These are phyloP conservation scores for Cichorium intybus DNA, from an alignment of 140 eudicot genomes.

Conservation along the genomic window DNA sequence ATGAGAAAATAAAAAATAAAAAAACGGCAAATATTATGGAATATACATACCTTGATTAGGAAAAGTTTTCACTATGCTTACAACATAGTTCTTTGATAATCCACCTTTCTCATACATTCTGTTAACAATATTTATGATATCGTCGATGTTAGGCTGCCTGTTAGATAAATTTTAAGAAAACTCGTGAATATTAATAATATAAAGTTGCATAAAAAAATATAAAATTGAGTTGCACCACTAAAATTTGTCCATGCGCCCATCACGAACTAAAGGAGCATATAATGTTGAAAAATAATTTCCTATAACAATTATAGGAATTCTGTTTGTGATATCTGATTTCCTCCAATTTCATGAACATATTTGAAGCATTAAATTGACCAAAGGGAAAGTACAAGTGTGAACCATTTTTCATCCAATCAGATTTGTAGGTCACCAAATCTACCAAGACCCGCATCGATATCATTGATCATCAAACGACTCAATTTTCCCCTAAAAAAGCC, in stretches of 20 bases:
- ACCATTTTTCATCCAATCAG: constrained; percentile 36
- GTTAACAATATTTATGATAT: too few species aligned
- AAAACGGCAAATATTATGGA: constrained; percentile 1
- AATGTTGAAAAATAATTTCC: constrained; percentile 90
- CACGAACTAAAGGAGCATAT: too few species aligned
- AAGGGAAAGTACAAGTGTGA: constrained; percentile 10
- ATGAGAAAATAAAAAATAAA: neutral
- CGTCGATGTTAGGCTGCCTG: too few species aligned
- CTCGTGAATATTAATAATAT: constrained; percentile 10
- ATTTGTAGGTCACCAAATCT: constrained; percentile 81
- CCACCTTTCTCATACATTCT: too few species aligned
- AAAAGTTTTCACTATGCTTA: constrained; percentile 64
- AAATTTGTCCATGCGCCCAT: too few species aligned
- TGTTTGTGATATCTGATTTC: constrained; percentile 65
- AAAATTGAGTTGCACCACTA: constrained; percentile 54
- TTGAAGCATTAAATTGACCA: constrained; percentile 9
- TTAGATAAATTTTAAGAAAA: too few species aligned
- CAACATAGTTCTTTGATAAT: too few species aligned
- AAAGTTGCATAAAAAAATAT: constrained; percentile 4
- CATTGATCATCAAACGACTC: constrained; percentile 96
- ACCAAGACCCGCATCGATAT: constrained; percentile 96
- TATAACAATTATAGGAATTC: constrained; percentile 83
- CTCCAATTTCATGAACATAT: constrained; percentile 45
- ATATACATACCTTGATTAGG: constrained; percentile 79
- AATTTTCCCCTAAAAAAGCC: constrained; percentile 75